Evolutionary conservation across 2,329 filamentous ascomycete genomes (phyloP), one percentile per base, ranked within the genome.

Genomic region (Septoria petroselini): DNA sequence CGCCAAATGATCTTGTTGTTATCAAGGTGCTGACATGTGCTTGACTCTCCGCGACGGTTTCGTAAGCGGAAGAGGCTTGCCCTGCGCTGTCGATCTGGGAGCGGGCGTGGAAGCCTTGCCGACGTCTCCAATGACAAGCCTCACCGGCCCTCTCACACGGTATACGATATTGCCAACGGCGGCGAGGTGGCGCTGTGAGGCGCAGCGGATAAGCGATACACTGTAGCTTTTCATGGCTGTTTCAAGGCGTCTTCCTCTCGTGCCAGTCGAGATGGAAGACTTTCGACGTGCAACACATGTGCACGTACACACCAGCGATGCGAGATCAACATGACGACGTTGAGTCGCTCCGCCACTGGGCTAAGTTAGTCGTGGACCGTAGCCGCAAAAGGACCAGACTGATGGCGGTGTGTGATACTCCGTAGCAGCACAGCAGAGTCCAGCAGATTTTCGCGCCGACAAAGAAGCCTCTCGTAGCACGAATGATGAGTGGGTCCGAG

Each of bases 41-140:
- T 33, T 31, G 21, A 35, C 23, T 44, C 40, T 38, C 23, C 40
- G 18, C 40, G 39, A 43, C 23, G 27, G 50, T 48, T 41, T 52
- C 44, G 38, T 38, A 6, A 29, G 27, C 27, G 27, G 18, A 35
- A 30, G 37, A 52, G 44, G 43, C 50, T 46, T 47, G 44, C 33
- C 34, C 35, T 29, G 17, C 19, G 15, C 7, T 43, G 50, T 48
- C 43, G 50, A 52, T 52, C 50, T 40, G 50, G 50, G 39, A 18
- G 14, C 40, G 50, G 50, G 44, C 23, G 25, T 19, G 15, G 14
- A 40, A 27, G 23, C 23, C 23, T 39, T 21, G 25, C 27, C 21
- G 4, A 19, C 19, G 35, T 18, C 21, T 19, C 35, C 15, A 18
- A 38, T 27, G 23, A 5, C 5, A 5, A 27, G 23, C 23, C 23